phyloP scores from a whole-genome alignment of 352 stramenopile species.

The Saprolegnia diclina region DNA sequence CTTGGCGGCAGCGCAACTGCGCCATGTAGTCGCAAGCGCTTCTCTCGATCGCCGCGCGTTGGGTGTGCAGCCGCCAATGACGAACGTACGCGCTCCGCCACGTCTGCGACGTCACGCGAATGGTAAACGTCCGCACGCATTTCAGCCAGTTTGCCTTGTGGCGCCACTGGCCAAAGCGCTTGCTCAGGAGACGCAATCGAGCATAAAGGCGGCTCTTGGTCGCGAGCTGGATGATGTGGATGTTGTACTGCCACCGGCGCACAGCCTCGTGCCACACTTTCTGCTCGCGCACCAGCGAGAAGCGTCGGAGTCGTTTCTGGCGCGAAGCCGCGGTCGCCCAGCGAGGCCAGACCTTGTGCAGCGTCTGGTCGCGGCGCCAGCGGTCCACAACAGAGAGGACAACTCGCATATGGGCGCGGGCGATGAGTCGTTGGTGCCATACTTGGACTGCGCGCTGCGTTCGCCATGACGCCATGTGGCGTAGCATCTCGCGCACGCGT shows the following conservation, averaged over 20 bases:
- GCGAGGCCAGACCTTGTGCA: neutral
- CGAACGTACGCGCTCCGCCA: neutral
- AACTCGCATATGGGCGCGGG: neutral
- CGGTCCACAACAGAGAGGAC: neutral
- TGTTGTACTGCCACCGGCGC: neutral
- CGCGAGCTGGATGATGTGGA: neutral
- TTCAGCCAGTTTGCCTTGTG: neutral
- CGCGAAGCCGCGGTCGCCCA: neutral
- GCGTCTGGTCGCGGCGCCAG: neutral
- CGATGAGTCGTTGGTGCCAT: neutral
- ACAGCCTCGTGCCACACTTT: neutral
- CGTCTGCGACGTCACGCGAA: neutral
- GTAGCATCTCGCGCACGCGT: neutral
- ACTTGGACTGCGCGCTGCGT: neutral
- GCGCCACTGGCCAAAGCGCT: neutral
- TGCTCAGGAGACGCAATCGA: neutral
- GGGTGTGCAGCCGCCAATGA: neutral
- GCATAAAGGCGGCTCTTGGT: neutral
- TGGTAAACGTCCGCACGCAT: neutral
- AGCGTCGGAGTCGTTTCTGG: too few relatives aligned
- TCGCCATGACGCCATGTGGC: neutral
- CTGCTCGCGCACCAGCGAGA: too few relatives aligned
- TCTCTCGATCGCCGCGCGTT: neutral
- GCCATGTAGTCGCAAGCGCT: neutral
- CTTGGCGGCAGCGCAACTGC: neutral